A percentile compares a stretch with the other conserved stretches of the same genome.
Evolutionary conservation across 805 yeast species (phyloP).

Genomic region (Aciculoconidium aculeatum): DNA sequence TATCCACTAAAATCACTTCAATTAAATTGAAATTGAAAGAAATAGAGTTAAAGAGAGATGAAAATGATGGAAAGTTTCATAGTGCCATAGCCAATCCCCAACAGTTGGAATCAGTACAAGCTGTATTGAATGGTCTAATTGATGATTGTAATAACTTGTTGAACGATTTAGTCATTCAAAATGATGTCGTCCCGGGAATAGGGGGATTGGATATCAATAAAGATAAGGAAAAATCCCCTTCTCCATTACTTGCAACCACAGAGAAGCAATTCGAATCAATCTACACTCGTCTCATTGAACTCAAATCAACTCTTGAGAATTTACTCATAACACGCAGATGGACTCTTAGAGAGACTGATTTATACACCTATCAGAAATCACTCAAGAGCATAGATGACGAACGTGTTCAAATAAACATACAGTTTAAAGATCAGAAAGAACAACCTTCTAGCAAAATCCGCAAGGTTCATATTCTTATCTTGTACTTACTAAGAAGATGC

Average conservation of each 20-base stretch:
- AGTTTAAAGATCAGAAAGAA: conserved; percentile 8
- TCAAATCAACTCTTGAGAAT: conserved; percentile 74
- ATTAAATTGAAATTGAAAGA: conserved; percentile 20
- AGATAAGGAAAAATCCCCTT: conserved; percentile 13
- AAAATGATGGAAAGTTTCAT: conserved; percentile 45
- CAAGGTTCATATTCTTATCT: conserved; percentile 42
- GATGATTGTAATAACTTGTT: conserved; percentile 80
- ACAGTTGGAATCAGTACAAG: conserved; percentile 25
- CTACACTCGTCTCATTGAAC: conserved; percentile 56
- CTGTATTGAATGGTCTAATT: conserved; percentile 63
- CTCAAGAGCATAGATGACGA: conserved; percentile 69
- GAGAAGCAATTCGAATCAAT: conserved; percentile 38
- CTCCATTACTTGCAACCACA: conserved; percentile 7
- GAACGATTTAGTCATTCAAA: conserved; percentile 55
- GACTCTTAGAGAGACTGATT: conserved; percentile 95
- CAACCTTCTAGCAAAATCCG: conserved; percentile 19
- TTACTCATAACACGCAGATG: conserved; percentile 89
- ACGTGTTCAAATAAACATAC: conserved; percentile 42
- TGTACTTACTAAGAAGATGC: conserved; percentile 83
- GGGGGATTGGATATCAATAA: no score
- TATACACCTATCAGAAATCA: conserved; percentile 73
- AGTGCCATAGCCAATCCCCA: conserved; percentile 15
- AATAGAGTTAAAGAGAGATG: conserved; percentile 41
- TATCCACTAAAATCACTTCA: conserved; percentile 11
- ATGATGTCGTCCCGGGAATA: conserved; percentile 19